Evolutionary conservation across 1,284 basidiomycete genomes (phyloP).

Genomic region (Grifola frondosa): DNA sequence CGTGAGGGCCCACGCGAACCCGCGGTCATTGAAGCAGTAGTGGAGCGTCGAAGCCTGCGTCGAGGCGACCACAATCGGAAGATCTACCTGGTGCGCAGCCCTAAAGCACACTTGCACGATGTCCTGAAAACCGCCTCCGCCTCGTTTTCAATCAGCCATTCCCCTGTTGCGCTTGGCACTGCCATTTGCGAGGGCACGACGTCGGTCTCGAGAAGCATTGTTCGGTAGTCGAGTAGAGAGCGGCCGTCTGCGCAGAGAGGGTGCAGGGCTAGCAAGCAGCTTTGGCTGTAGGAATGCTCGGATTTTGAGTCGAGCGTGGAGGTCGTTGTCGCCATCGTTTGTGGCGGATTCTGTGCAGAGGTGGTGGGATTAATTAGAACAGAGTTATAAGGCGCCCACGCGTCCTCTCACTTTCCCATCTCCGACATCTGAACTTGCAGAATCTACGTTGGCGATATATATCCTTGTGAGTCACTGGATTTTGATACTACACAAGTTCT

Average conservation of each 20-base stretch:
- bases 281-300: slow-evolving; percentile 71
- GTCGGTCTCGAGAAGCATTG: slow-evolving; percentile 71
- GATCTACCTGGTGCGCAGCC: slow-evolving; percentile 83
- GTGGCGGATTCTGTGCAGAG: too few species aligned
- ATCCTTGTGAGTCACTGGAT: slow-evolving; percentile 17
- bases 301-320: slow-evolving; percentile 67
- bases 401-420: not conserved
- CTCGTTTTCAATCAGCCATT: slow-evolving; percentile 50
- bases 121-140: too few species aligned
- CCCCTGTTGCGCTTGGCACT: slow-evolving; percentile 73
- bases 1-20: slow-evolving; percentile 76
- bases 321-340: slow-evolving; percentile 18
- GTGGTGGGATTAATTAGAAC: not conserved
- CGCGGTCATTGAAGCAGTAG: slow-evolving; percentile 84
- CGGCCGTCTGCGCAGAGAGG: slow-evolving; percentile 71
- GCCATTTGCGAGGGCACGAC: slow-evolving; percentile 73
- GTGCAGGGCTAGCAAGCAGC: slow-evolving; percentile 53
- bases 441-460: too few species aligned
- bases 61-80: slow-evolving; percentile 86
- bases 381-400: slow-evolving; percentile 1
- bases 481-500: not conserved
- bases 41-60: slow-evolving; percentile 84
- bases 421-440: too few species aligned
- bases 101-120: too few species aligned
- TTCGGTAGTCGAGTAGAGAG: slow-evolving; percentile 57